Evolutionary conservation across 2,329 filamentous ascomycete species (phyloP).

Genomic region (Aspergillus sergii): DNA sequence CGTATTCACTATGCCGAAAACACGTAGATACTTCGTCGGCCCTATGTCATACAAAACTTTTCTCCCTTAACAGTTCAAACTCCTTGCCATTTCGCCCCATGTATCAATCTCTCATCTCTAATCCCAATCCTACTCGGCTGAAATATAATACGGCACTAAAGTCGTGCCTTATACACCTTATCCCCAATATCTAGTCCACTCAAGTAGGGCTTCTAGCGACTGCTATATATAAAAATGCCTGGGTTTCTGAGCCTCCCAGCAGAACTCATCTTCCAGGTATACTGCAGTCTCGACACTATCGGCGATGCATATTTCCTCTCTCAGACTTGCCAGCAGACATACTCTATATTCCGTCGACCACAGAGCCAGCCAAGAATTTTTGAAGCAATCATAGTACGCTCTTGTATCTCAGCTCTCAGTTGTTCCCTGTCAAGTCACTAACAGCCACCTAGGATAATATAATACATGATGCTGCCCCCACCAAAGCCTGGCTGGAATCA

Average conservation of each 20-base stretch:
- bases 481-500: no score
- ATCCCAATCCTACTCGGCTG: background rate
- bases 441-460: background rate
- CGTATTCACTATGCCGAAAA: background rate
- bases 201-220: background rate
- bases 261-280: background rate
- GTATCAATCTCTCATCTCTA: background rate
- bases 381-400: background rate
- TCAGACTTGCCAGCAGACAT: background rate
- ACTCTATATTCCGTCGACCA: background rate
- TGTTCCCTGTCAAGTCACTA: background rate
- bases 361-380: background rate
- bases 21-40: background rate
- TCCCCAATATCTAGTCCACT: no score
- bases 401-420: background rate
- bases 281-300: background rate
- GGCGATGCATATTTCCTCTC: background rate
- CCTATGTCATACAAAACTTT: background rate
- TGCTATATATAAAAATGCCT: background rate
- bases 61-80: background rate
- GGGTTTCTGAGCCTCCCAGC: background rate
- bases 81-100: rapidly evolving
- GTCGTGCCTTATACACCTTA: no score
- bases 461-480: background rate
- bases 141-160: no score